Conservation (phyloP, 805 yeast genomes). For the Diddensiella santjacobensis region DNA sequence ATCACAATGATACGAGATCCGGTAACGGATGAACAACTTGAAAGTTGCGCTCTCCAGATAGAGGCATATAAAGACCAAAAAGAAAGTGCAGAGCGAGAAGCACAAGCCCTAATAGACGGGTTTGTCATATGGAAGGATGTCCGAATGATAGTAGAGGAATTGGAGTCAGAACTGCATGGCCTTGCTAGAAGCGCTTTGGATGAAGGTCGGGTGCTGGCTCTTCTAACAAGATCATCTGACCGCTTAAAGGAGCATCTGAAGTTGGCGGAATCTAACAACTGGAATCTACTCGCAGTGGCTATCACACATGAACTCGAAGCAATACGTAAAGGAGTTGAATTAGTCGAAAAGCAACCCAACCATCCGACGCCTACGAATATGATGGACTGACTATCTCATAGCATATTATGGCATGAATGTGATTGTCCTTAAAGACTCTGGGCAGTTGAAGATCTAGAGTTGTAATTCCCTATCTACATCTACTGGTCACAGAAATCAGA, state of each 20-base stretch:
- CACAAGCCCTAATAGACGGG: constrained; percentile 19
- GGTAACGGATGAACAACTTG: constrained; percentile 13
- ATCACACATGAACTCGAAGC: constrained; percentile 31
- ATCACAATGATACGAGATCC: constrained; percentile 8
- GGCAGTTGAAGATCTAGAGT: not conserved
- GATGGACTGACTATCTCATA: too few species aligned
- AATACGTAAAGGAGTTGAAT: constrained; percentile 23
- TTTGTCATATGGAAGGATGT: constrained; percentile 21
- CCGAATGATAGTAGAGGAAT: constrained; percentile 12
- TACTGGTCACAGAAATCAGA: too few species aligned
- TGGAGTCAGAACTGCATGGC: constrained; percentile 21
- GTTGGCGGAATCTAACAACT: constrained; percentile 21
- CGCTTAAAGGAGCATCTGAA: constrained; percentile 16
- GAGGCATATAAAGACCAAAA: constrained; percentile 13
- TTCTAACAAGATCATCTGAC: constrained; percentile 14
- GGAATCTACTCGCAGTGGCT: constrained; percentile 30
- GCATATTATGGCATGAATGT: too few species aligned
- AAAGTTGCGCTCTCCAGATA: constrained; percentile 7
- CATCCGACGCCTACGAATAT: too few species aligned
- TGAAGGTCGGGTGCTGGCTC: constrained; percentile 19
- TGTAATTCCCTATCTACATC: not conserved
- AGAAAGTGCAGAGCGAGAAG: constrained; percentile 13
- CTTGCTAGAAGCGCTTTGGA: constrained; percentile 14
- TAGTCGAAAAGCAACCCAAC: constrained; percentile 15
- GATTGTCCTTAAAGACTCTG: too few species aligned